These are phyloP conservation scores for Avena insularis DNA, from an alignment of 176 grass and related monocot genomes.

Conservation along the genomic window DNA sequence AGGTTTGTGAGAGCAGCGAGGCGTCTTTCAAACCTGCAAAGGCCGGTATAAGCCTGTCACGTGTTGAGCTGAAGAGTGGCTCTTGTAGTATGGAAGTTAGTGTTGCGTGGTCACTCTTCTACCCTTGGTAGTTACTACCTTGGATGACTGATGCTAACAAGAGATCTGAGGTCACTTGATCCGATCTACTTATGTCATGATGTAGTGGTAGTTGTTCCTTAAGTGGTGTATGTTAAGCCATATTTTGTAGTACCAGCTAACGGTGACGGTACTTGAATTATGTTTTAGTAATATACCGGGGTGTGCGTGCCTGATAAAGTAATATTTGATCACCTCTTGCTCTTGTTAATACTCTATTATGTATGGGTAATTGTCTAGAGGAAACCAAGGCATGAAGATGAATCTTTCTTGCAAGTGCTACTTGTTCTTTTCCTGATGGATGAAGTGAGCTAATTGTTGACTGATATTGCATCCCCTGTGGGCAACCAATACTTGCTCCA, in stretches of 20 bases:
- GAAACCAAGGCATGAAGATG: too few species aligned
- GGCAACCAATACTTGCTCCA: too few species aligned
- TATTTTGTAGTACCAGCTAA: neutral
- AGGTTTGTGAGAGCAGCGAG: neutral
- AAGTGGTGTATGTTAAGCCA: neutral
- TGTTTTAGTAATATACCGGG: too few species aligned
- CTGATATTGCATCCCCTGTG: too few species aligned
- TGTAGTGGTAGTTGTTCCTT: neutral
- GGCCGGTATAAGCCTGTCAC: neutral
- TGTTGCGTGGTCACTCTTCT: constrained; percentile 2
- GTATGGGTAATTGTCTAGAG: too few species aligned
- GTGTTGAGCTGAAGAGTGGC: neutral
- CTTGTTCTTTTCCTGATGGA: neutral
- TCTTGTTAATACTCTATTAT: too few species aligned
- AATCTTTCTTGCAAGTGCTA: too few species aligned
- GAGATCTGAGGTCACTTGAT: neutral
- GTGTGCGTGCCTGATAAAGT: too few species aligned
- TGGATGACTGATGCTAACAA: neutral
- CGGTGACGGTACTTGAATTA: neutral
- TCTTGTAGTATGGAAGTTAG: neutral
- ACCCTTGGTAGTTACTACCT: neutral
- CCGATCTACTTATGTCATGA: neutral
- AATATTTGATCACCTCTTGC: too few species aligned
- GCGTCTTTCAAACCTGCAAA: neutral
- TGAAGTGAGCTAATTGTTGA: neutral